Conservation (phyloP, 768 basidiomycete species). For the Sarcomyxa edulis region DNA sequence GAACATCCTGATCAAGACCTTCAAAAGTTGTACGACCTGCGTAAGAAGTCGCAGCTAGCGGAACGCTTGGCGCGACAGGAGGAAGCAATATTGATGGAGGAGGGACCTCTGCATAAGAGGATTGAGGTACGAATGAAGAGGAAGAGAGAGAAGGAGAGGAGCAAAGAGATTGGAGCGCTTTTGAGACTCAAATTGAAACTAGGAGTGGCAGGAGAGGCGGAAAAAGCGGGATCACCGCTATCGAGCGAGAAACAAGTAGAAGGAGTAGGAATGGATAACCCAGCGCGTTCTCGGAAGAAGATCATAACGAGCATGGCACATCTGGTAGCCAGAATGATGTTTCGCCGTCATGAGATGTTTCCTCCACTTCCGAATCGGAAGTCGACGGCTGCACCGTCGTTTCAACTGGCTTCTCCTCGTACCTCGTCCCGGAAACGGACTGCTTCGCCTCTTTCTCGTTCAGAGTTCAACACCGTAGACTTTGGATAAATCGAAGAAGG, state of each 20-base stretch:
- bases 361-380: constrained; percentile 7
- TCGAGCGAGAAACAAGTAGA: background rate
- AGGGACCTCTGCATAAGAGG: constrained; percentile 30
- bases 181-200: constrained; percentile 44
- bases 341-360: constrained; percentile 10
- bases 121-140: constrained; percentile 38
- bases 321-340: constrained; percentile 14
- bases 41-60: constrained; percentile 27
- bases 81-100: constrained; percentile 24
- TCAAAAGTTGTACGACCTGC: constrained; percentile 32
- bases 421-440: too few relatives aligned
- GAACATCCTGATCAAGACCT: constrained; percentile 31
- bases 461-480: too few relatives aligned
- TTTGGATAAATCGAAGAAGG: too few relatives aligned
- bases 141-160: constrained; percentile 49
- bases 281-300: constrained; percentile 6
- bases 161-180: constrained; percentile 50
- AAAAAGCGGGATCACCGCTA: background rate
- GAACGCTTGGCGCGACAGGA: constrained; percentile 23
- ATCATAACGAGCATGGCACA: constrained; percentile 11
- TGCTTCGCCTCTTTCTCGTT: too few relatives aligned
- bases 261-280: constrained; percentile 2
- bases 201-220: constrained; percentile 1
- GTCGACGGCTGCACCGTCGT: background rate
- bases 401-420: too few relatives aligned